Evolutionary conservation across 108 stramenopile genomes (phyloP), one percentile per base, ranked within the genome.

Genomic region (Stephanodiscus minutulus): DNA sequence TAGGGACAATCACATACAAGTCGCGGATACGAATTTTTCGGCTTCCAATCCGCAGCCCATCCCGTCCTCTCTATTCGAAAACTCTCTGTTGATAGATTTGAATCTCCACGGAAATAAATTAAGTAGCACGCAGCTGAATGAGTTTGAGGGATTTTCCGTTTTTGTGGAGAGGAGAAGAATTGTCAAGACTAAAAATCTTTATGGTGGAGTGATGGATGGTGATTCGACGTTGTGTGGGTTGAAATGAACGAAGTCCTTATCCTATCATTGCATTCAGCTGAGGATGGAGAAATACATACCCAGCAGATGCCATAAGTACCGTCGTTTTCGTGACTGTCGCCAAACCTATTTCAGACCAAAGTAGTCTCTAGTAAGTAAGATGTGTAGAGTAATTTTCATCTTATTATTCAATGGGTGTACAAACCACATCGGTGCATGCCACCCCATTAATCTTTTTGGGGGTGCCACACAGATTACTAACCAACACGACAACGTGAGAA

Each of bases 21-120:
- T 74, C 2, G 49, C 37, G 25, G 65, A 69, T 11, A 85, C 86
- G 0, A 80, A 73, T 18, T 85, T 85, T 72, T 75, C 72, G 5
- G 66, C 68, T 36, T 84, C 41, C 37, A 83, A 89, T 82, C 92
- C 92, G 50, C 93, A 95, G 66, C 87, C 91, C 5, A 59, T 95
- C n/a, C 91, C 93, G 12, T 61, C 74, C 55, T 68, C 82, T 21
- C 48, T 95, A 12, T 92, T 91, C 68, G 58, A 49, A 21, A 63
- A 89, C 60, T 92, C 93, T 10, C 76, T 82, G 6, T 15, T 95
- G 56, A 95, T 90, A 59, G 93, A 95, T 76, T 68, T 95, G 77
- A 95, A 89, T 70, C 65, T 95, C 9, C 86, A 89, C 72, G 91
- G 91, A 29, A 95, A 95, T 83, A 64, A 68, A 21, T 74, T 95